These are phyloP conservation scores for Kregervanrija delftensis DNA, from an alignment of 805 yeast species.

Conservation along the genomic window DNA sequence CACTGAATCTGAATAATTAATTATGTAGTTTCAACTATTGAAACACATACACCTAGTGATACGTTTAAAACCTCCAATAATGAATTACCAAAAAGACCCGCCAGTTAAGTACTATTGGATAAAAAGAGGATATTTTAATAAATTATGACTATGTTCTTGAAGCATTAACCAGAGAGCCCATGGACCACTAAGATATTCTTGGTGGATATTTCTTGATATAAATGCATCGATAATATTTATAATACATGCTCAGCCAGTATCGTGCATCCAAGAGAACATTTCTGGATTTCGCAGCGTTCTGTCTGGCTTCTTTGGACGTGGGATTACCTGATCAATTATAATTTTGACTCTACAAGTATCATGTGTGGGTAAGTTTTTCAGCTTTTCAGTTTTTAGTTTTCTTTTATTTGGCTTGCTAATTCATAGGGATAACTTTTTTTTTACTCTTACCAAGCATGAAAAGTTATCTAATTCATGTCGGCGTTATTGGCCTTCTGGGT, in stretches of 20 bases:
- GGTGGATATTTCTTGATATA: slow-evolving; percentile 21
- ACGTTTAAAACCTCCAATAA: slow-evolving; percentile 17
- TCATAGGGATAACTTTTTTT: slow-evolving; percentile 38
- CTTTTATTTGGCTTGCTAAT: slow-evolving; percentile 35
- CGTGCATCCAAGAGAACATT: too few species aligned
- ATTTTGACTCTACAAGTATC: too few species aligned
- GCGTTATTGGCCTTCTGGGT: slow-evolving; percentile 37
- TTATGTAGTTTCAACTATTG: too few species aligned
- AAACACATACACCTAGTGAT: slow-evolving; percentile 24
- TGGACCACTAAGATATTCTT: slow-evolving; percentile 26
- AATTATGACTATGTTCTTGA: slow-evolving; percentile 20
- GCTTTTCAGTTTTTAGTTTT: too few species aligned
- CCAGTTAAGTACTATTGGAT: slow-evolving; percentile 19
- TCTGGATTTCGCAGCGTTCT: too few species aligned
- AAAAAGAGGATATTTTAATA: slow-evolving; percentile 10
- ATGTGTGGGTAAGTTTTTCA: too few species aligned
- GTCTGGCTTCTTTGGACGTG: too few species aligned
- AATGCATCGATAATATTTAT: slow-evolving; percentile 21
- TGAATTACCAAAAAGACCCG: slow-evolving; percentile 17
- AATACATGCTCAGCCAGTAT: too few species aligned
- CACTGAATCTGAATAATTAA: too few species aligned
- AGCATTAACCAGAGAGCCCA: slow-evolving; percentile 22
- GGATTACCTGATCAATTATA: too few species aligned
- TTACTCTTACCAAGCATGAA: slow-evolving; percentile 29
- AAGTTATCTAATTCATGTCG: slow-evolving; percentile 25